These are phyloP conservation scores for Vigna nakashimae DNA, from an alignment of 306 rosid species.

Conservation along the genomic window DNA sequence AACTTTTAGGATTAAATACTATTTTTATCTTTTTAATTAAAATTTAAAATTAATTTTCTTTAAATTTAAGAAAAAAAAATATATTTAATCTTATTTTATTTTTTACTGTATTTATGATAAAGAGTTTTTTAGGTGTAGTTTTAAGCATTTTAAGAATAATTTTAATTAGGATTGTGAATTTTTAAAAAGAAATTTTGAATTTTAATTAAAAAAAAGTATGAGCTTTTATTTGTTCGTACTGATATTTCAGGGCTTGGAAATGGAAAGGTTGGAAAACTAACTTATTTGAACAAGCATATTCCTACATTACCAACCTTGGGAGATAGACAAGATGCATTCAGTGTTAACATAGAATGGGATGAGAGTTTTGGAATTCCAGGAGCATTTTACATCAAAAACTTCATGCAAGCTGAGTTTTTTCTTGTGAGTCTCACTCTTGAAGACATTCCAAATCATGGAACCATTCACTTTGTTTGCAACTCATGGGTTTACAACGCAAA, in stretches of 20 bases:
- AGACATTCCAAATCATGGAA: conserved; percentile 57
- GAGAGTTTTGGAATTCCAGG: conserved; percentile 60
- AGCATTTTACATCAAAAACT: conserved; percentile 59
- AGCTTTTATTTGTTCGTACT: not conserved
- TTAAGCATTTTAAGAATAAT: no score
- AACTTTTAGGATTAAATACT: no score
- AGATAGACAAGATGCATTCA: conserved; percentile 51
- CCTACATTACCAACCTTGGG: conserved; percentile 51
- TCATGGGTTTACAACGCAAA: conserved; percentile 69
- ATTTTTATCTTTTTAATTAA: no score
- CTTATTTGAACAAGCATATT: conserved; percentile 54
- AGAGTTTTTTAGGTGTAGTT: no score
- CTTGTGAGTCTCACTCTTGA: conserved; percentile 66
- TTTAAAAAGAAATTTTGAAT: not conserved
- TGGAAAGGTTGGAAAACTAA: conserved; percentile 62
- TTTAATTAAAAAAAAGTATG: not conserved
- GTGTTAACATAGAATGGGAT: conserved; percentile 59
- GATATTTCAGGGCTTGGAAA: conserved; percentile 45
- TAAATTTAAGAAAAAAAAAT: no score
- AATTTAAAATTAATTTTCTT: no score
- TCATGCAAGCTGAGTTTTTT: conserved; percentile 59
- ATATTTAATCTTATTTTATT: no score
- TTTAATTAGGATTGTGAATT: no score
- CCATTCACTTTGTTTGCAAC: conserved; percentile 63
- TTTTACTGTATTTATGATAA: no score